Evolutionary conservation across 1,284 basidiomycete species (phyloP).

Genomic region (Ceratobasidium sp.): DNA sequence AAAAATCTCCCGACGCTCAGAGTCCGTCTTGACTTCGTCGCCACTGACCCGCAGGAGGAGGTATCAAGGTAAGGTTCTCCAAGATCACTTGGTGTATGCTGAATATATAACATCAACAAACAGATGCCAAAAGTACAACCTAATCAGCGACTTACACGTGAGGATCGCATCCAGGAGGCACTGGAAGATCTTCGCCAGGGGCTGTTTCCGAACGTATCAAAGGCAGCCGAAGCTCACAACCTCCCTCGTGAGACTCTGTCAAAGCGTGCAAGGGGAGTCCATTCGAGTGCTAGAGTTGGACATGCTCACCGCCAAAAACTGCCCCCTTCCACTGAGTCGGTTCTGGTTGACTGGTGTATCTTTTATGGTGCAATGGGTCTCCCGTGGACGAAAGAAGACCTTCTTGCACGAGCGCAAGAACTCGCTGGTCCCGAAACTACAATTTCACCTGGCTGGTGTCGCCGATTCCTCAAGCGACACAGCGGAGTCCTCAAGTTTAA

Average conservation of each 20-base stretch:
- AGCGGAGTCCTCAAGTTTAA: conserved; percentile 8
- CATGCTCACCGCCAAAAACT: conserved; percentile 16
- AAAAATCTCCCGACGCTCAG: neutral
- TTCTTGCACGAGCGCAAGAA: conserved; percentile 1
- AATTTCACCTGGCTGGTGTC: conserved; percentile 6
- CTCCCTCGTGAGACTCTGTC: neutral
- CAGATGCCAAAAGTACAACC: conserved; percentile 24
- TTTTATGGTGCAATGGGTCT: neutral
- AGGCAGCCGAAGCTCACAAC: conserved; percentile 2
- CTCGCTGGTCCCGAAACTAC: conserved; percentile 5
- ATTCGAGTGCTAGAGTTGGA: conserved; percentile 3
- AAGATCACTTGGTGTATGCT: neutral
- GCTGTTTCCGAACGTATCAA: neutral
- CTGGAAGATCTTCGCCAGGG: neutral
- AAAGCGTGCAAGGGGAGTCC: neutral
- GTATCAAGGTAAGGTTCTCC: neutral
- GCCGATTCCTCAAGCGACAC: neutral
- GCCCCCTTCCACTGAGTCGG: neutral
- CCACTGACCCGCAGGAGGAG: neutral
- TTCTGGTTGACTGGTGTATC: conserved; percentile 27
- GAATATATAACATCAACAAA: neutral
- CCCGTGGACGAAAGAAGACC: conserved; percentile 21
- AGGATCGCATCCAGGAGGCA: conserved; percentile 8
- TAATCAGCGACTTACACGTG: neutral
- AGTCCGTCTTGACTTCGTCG: too few species aligned